Conservation (phyloP, 768 basidiomycete species). For the Boletus insuetus region DNA sequence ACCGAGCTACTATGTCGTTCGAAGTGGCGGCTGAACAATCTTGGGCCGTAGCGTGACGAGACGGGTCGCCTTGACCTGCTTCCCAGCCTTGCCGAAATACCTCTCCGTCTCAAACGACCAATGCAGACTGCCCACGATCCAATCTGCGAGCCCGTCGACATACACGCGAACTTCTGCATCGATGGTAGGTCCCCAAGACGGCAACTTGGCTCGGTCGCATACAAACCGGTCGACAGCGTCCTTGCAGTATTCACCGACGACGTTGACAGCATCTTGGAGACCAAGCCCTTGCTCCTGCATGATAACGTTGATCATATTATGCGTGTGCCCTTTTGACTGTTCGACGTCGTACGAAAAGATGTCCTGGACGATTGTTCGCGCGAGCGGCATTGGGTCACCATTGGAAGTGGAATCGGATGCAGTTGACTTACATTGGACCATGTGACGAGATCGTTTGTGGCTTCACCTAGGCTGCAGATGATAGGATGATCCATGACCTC, state of each 20-base stretch:
- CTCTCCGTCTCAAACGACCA: slow-evolving; percentile 76
- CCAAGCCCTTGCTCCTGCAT: slow-evolving; percentile 72
- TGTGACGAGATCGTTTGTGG: slow-evolving; percentile 78
- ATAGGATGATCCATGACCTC: slow-evolving; percentile 77
- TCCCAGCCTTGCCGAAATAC: slow-evolving; percentile 65
- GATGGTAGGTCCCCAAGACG: slow-evolving; percentile 69
- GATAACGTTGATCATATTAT: slow-evolving; percentile 81
- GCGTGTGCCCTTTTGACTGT: slow-evolving; percentile 78
- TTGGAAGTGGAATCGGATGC: neutral
- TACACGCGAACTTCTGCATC: slow-evolving; percentile 64
- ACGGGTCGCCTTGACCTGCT: slow-evolving; percentile 51
- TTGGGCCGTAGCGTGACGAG: slow-evolving; percentile 57
- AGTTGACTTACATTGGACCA: slow-evolving; percentile 73
- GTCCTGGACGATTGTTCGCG: slow-evolving; percentile 45
- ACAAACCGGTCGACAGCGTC: slow-evolving; percentile 70
- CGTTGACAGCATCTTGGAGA: slow-evolving; percentile 71
- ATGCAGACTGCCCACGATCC: slow-evolving; percentile 74
- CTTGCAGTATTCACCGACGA: slow-evolving; percentile 73
- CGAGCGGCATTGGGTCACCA: neutral
- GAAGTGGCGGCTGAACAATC: neutral
- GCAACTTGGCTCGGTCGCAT: slow-evolving; percentile 43
- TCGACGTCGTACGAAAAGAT: slow-evolving; percentile 86
- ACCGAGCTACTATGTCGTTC: neutral
- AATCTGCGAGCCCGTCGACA: slow-evolving; percentile 67
- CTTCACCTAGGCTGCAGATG: slow-evolving; percentile 64